Evolutionary conservation across 108 stramenopile genomes (phyloP).

Genomic region (Cyclotella distinguenda): DNA sequence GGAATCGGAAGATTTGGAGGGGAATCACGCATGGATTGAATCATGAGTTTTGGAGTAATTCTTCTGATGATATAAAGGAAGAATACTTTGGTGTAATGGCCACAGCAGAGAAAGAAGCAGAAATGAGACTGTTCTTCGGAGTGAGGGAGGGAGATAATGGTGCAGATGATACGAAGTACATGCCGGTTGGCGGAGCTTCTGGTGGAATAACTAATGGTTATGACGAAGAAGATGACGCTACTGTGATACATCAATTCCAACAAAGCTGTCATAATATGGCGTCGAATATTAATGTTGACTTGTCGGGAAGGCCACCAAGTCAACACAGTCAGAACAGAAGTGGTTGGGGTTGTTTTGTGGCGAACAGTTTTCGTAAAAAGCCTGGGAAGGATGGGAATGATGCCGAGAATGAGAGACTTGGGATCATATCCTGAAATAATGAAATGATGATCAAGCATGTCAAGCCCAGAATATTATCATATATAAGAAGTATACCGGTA

Average conservation of each 20-base stretch:
- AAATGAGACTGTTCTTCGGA: constrained; percentile 49
- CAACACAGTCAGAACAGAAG: not conserved
- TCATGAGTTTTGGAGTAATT: constrained; percentile 47
- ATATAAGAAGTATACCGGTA: no score
- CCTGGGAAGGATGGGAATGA: not conserved
- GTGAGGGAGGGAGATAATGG: constrained; percentile 29
- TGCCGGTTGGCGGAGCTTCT: constrained; percentile 43
- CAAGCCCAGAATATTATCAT: no score
- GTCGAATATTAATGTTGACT: constrained; percentile 36
- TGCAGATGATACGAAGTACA: constrained; percentile 44
- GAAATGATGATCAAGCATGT: no score
- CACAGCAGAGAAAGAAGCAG: constrained; percentile 38
- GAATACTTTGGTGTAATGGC: constrained; percentile 44
- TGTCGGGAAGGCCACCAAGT: constrained; percentile 35
- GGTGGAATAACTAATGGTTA: constrained; percentile 25
- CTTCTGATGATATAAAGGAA: constrained; percentile 40
- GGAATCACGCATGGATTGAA: constrained; percentile 47
- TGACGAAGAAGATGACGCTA: constrained; percentile 43
- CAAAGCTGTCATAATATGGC: constrained; percentile 32
- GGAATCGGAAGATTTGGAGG: constrained; percentile 52
- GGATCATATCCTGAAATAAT: constrained; percentile 3
- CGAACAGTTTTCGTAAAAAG: constrained; percentile 19
- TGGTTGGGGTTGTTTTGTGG: constrained; percentile 37
- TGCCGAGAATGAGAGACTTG: not conserved
- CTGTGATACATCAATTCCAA: constrained; percentile 43